A percentile compares a stretch with the other conserved stretches of the same genome.
Conservation (phyloP, 1,139 yeast genomes). For the Ogataea hybrid region DNA sequence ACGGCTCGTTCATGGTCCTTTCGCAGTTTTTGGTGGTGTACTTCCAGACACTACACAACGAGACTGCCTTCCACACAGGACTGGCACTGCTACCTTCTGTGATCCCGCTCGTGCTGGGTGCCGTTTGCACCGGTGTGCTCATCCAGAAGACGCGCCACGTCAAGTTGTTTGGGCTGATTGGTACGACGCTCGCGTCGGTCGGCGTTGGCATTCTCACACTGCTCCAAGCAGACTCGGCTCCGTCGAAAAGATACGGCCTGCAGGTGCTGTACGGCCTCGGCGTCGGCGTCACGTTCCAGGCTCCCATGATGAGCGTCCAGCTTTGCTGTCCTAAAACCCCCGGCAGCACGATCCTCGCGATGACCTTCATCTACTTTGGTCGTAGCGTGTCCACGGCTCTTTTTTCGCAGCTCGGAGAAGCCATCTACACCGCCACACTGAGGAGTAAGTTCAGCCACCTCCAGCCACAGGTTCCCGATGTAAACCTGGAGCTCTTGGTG, state of each 20-base stretch:
- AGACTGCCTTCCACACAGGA: conserved; percentile 56
- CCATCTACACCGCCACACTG: conserved; percentile 41
- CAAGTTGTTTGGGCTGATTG: conserved; percentile 46
- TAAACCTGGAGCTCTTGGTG: conserved; percentile 7
- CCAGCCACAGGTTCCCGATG: background rate
- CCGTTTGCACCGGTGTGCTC: conserved; percentile 45
- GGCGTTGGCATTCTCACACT: conserved; percentile 53
- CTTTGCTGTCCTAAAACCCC: conserved; percentile 50
- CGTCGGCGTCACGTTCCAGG: conserved; percentile 54
- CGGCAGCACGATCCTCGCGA: conserved; percentile 51
- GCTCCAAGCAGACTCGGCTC: conserved; percentile 38
- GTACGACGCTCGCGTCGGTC: conserved; percentile 43
- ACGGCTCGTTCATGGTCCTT: conserved; percentile 43
- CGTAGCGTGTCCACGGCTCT: conserved; percentile 50
- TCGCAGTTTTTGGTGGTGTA: conserved; percentile 50
- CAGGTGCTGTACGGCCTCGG: conserved; percentile 54
- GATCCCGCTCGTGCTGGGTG: conserved; percentile 48
- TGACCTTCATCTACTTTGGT: conserved; percentile 46
- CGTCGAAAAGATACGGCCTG: conserved; percentile 47
- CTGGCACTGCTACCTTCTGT: conserved; percentile 54
- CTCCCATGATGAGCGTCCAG: conserved; percentile 51
- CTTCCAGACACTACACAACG: conserved; percentile 52
- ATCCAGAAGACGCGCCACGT: conserved; percentile 47
- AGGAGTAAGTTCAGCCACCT: conserved; percentile 16
- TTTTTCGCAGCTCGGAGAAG: conserved; percentile 47